Conservation (phyloP, 2,329 filamentous ascomycete species). For the Talaromyces sp. region DNA sequence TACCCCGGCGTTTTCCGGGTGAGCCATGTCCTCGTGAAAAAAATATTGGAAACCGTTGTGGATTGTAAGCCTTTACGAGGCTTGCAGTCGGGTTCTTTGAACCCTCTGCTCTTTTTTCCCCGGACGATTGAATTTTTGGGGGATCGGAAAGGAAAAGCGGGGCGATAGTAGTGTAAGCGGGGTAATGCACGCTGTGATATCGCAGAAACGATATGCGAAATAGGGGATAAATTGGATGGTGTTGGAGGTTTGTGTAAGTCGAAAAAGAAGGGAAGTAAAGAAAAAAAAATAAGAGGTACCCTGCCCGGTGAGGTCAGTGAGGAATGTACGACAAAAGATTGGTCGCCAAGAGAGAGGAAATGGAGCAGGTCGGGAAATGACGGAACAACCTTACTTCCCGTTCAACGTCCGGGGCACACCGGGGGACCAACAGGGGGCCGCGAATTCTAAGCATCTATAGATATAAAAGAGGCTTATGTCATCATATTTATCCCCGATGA, state of each 20-base stretch:
- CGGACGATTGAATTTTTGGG: slow-evolving; percentile 8
- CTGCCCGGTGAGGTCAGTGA: slow-evolving; percentile 19
- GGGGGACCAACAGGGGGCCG: background rate
- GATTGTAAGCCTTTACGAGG: slow-evolving; percentile 11
- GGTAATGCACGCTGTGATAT: slow-evolving; percentile 2
- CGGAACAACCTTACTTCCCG: slow-evolving; percentile 9
- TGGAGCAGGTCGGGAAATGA: slow-evolving; percentile 16
- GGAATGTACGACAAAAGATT: slow-evolving; percentile 20
- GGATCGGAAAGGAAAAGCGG: slow-evolving; percentile 19
- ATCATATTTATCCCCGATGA: background rate
- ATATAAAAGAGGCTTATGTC: background rate
- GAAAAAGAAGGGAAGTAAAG: background rate
- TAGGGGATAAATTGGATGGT: background rate
- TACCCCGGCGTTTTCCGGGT: slow-evolving; percentile 37
- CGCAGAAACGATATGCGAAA: background rate
- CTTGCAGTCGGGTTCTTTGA: slow-evolving; percentile 26
- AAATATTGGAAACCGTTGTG: slow-evolving; percentile 19
- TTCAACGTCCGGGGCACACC: background rate
- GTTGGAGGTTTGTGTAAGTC: background rate
- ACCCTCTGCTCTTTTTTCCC: slow-evolving; percentile 16
- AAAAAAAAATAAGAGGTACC: slow-evolving; percentile 9
- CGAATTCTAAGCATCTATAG: too few species aligned
- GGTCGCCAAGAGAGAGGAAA: slow-evolving; percentile 8
- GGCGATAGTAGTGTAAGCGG: slow-evolving; percentile 25
- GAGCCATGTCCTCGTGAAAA: slow-evolving; percentile 42